phyloP scores from a whole-genome alignment of 345 rosid genomes.

The Lepidium aucheri region DNA sequence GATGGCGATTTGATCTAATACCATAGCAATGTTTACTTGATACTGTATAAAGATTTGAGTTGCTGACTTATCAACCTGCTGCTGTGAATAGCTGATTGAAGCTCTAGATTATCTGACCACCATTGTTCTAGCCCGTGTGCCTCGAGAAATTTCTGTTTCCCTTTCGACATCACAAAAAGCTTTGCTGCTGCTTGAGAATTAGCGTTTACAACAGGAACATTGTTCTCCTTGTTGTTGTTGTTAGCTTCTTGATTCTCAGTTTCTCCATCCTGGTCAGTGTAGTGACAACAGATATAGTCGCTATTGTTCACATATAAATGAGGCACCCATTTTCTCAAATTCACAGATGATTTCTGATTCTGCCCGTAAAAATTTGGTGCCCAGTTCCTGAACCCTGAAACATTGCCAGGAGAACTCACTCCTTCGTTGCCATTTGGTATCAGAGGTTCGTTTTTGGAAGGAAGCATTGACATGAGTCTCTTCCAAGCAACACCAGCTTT shows the following conservation, averaged over 20 bases:
- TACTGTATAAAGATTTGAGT: slow-evolving; percentile 67
- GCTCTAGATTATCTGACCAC: slow-evolving; percentile 92
- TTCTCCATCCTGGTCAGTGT: slow-evolving; percentile 46
- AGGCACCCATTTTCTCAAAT: slow-evolving; percentile 71
- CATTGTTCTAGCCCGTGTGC: slow-evolving; percentile 96
- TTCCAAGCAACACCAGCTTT: slow-evolving; percentile 76
- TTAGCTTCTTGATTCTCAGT: slow-evolving; percentile 19
- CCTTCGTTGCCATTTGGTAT: slow-evolving; percentile 4
- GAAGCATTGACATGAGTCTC: slow-evolving; percentile 70
- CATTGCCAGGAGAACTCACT: slow-evolving; percentile 12
- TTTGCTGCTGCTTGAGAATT: slow-evolving; percentile 60
- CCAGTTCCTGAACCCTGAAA: slow-evolving; percentile 60
- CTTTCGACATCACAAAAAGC: slow-evolving; percentile 83
- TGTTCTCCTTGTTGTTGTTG: slow-evolving; percentile 46
- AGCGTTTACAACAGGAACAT: not conserved
- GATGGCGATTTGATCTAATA: not conserved
- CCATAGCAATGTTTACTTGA: not conserved
- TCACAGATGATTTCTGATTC: slow-evolving; percentile 36
- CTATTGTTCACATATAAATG: slow-evolving; percentile 86
- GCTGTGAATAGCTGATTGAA: slow-evolving; percentile 52
- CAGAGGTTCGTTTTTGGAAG: slow-evolving; percentile 31
- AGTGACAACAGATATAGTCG: slow-evolving; percentile 81
- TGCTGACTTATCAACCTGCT: slow-evolving; percentile 85
- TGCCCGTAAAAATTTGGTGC: slow-evolving; percentile 38
- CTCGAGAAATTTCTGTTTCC: slow-evolving; percentile 87